phyloP scores from a whole-genome alignment of 441 rosid species.

The Kokia cookei region DNA sequence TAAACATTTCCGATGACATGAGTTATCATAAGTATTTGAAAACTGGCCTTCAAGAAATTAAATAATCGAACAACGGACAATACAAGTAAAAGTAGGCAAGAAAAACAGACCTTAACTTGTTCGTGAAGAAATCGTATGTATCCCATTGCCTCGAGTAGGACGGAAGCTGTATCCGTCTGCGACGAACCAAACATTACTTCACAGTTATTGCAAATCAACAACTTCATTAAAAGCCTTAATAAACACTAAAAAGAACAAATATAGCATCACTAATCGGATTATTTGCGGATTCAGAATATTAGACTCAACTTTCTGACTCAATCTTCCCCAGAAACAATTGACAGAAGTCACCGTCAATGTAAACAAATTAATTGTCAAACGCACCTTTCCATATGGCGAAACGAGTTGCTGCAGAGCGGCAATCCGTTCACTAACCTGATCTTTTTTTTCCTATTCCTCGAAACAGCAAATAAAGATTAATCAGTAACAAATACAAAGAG shows the following conservation, averaged over 20 bases:
- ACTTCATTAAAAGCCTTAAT: background rate
- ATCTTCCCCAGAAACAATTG: background rate
- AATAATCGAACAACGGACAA: background rate
- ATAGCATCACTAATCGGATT: background rate
- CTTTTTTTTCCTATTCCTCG: constrained; percentile 66
- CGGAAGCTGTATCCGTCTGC: constrained; percentile 98
- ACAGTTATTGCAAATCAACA: background rate
- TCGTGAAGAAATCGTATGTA: constrained; percentile 91
- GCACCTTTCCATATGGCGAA: constrained; percentile 95
- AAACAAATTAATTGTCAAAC: background rate
- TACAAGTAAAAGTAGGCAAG: background rate
- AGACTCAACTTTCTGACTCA: background rate
- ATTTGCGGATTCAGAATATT: background rate
- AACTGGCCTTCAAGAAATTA: background rate
- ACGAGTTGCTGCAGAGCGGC: constrained; percentile 88
- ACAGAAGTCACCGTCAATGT: background rate
- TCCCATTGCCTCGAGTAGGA: constrained; percentile 73
- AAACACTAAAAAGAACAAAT: background rate
- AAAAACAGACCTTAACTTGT: constrained; percentile 77
- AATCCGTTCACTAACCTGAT: constrained; percentile 75
- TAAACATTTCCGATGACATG: background rate
- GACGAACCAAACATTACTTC: background rate
- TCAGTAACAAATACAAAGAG: background rate
- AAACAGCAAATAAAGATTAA: constrained; percentile 9
- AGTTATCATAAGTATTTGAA: too few relatives aligned